Conservation (phyloP, 2,329 filamentous ascomycete species). For the Drechslerella dactyloides region DNA sequence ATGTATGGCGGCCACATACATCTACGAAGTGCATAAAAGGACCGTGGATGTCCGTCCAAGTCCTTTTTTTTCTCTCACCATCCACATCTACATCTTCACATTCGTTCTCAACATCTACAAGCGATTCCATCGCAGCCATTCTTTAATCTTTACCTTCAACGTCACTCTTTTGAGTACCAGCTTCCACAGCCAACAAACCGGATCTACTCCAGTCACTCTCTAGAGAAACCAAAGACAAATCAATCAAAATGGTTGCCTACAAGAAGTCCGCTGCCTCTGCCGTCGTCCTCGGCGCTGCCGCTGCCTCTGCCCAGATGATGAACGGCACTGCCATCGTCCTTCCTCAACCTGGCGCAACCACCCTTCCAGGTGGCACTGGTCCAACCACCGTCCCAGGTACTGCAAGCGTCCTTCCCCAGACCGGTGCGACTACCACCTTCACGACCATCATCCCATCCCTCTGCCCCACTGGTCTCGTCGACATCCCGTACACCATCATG, state of each 20-base stretch:
- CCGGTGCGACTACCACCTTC: slow-evolving; percentile 27
- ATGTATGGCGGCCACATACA: neutral
- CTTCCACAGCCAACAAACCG: slow-evolving; percentile 11
- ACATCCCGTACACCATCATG: slow-evolving; percentile 43
- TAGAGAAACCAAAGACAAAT: slow-evolving; percentile 5
- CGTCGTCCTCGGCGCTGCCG: slow-evolving; percentile 29
- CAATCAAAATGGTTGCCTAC: slow-evolving; percentile 49
- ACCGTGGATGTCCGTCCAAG: slow-evolving; percentile 24
- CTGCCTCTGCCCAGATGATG: slow-evolving; percentile 30
- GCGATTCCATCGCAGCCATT: slow-evolving; percentile 41
- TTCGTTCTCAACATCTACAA: slow-evolving; percentile 16
- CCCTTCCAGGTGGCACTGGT: too few relatives aligned
- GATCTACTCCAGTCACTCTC: neutral
- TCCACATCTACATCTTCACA: slow-evolving; percentile 25
- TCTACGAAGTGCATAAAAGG: slow-evolving; percentile 36
- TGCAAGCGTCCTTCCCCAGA: too few relatives aligned
- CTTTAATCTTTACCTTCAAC: slow-evolving; percentile 30
- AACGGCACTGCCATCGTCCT: slow-evolving; percentile 25
- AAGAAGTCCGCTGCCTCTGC: slow-evolving; percentile 39
- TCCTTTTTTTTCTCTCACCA: slow-evolving; percentile 23
- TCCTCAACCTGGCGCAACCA: neutral
- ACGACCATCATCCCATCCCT: slow-evolving; percentile 48
- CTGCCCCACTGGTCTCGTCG: slow-evolving; percentile 39
- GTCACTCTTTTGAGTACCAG: slow-evolving; percentile 37
- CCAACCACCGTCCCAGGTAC: too few relatives aligned